These are phyloP conservation scores for Globomyces sp. DNA, from an alignment of 371 early-diverging fungal genomes.

Conservation along the genomic window DNA sequence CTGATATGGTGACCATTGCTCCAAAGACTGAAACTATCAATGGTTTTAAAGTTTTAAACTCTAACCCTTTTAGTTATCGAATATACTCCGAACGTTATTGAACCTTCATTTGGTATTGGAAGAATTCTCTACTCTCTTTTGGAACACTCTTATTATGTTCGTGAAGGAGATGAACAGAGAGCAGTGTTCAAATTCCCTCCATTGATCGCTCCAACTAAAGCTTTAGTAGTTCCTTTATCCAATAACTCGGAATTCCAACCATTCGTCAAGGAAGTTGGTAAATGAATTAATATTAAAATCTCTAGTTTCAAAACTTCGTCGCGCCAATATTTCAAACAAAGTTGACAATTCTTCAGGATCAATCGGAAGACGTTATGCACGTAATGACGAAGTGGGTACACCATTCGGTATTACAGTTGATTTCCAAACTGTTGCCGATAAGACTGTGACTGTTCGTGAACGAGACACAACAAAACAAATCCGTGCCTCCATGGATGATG, in stretches of 20 bases:
- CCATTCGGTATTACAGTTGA: constrained; percentile 99
- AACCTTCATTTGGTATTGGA: constrained; percentile 99
- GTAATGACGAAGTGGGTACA: constrained; percentile 99
- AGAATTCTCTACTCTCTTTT: constrained; percentile 97
- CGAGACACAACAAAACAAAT: constrained; percentile 97
- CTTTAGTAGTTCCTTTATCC: constrained; percentile 87
- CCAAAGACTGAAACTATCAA: constrained; percentile 75
- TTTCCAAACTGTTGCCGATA: constrained; percentile 93
- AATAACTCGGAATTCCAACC: constrained; percentile 74
- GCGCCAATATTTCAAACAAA: constrained; percentile 66
- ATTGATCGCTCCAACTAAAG: constrained; percentile 92
- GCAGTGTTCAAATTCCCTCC: constrained; percentile 89
- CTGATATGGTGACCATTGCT: constrained; percentile 69
- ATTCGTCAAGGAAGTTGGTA: constrained; percentile 61
- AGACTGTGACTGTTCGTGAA: constrained; percentile 96
- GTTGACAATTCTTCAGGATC: constrained; percentile 88
- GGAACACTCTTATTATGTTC: constrained; percentile 94
- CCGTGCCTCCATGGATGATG: constrained; percentile 64
- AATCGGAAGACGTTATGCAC: constrained; percentile 98
- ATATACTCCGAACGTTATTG: constrained; percentile 98
- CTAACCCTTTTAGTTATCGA: constrained; percentile 72
- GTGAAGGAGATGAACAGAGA: constrained; percentile 88
- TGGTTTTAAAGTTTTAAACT: constrained; percentile 36
- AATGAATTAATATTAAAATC: constrained; percentile 18
- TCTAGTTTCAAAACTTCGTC: constrained; percentile 58